Conservation (phyloP, 1,284 basidiomycete genomes). For the Cutaneotrichosporon cutaneum region DNA sequence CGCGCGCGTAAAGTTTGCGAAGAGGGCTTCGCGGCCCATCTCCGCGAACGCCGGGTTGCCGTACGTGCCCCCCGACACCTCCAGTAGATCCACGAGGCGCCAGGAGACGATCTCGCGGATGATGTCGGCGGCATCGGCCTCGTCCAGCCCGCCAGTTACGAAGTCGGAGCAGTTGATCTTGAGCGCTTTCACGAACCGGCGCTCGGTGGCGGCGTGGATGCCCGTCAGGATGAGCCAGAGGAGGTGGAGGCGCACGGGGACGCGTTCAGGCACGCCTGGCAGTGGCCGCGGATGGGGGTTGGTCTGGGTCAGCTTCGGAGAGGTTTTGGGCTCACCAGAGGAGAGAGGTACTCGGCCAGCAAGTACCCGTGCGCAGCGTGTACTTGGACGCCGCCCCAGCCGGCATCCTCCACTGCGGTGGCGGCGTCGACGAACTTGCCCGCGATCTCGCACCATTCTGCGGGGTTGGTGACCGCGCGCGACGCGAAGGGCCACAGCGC, state of each 20-base stretch:
- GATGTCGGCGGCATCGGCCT: constrained; percentile 36
- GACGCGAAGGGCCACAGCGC: constrained; percentile 61
- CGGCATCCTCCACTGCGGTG: constrained; percentile 63
- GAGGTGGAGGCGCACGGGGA: constrained; percentile 58
- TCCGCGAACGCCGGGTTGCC: constrained; percentile 30
- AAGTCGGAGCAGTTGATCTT: constrained; percentile 90
- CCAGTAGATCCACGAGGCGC: constrained; percentile 55
- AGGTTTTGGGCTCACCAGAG: constrained; percentile 59
- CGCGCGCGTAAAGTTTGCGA: constrained; percentile 42
- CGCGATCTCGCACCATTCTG: constrained; percentile 58
- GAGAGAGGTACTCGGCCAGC: constrained; percentile 78
- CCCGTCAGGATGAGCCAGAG: constrained; percentile 64
- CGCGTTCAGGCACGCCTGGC: constrained; percentile 55
- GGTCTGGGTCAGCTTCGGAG: constrained; percentile 56
- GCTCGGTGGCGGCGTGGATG: constrained; percentile 63
- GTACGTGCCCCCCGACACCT: constrained; percentile 51
- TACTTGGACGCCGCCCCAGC: constrained; percentile 86
- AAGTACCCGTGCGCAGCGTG: constrained; percentile 90
- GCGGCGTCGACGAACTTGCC: constrained; percentile 71
- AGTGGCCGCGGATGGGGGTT: constrained; percentile 64
- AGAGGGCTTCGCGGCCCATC: constrained; percentile 40
- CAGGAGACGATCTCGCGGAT: constrained; percentile 54
- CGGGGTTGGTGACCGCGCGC: constrained; percentile 65
- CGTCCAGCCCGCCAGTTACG: constrained; percentile 55
- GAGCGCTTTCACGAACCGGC: constrained; percentile 71